These are phyloP conservation scores for Fomitopsis pulvina DNA, from an alignment of 768 basidiomycete genomes.

Conservation along the genomic window DNA sequence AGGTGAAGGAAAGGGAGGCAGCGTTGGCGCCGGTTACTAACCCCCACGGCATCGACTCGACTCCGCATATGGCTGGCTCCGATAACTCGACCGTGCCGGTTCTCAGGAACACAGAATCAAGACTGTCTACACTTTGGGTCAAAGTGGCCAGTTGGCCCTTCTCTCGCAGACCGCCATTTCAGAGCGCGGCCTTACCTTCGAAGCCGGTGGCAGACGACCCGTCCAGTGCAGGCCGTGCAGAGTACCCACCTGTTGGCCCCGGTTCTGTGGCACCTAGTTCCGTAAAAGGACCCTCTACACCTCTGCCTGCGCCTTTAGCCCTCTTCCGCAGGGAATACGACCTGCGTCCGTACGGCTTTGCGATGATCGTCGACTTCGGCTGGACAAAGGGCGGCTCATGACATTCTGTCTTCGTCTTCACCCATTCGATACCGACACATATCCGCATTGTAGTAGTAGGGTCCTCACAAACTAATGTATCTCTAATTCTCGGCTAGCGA, in stretches of 20 bases:
- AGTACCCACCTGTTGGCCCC: background rate
- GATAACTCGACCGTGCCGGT: background rate
- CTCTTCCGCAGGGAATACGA: constrained; percentile 53
- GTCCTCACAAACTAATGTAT: no score
- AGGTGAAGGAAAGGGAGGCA: constrained; percentile 13
- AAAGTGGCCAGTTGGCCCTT: background rate
- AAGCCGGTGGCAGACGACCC: no score
- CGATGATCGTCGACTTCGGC: constrained; percentile 66
- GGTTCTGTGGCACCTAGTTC: background rate
- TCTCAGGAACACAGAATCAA: background rate
- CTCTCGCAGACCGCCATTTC: background rate
- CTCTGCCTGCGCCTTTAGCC: background rate
- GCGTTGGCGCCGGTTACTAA: constrained; percentile 1
- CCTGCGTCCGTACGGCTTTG: constrained; percentile 64
- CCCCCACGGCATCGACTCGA: background rate
- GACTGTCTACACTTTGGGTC: background rate
- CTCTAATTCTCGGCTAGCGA: no score
- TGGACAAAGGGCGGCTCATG: constrained; percentile 31
- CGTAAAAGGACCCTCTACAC: background rate
- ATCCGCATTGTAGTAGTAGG: no score
- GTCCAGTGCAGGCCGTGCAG: background rate
- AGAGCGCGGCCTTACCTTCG: no score
- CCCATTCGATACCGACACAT: no score
- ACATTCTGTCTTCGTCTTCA: no score
- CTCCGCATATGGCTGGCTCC: background rate